Conservation (phyloP, 176 grass and related monocot species). For the Phragmites australis region DNA sequence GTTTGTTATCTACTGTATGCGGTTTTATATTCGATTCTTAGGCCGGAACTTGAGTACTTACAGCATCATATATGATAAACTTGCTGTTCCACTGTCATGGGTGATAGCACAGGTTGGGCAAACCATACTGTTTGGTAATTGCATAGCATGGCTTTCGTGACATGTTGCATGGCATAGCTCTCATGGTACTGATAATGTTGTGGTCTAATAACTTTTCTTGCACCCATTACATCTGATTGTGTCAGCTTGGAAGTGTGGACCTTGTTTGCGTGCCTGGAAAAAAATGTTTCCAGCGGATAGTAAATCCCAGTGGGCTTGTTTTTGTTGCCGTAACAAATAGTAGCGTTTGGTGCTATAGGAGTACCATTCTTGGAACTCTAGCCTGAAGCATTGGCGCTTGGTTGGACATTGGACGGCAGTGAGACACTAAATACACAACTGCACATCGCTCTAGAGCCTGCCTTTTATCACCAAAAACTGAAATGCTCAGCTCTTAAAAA, state of each 20-base stretch:
- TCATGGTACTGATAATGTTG: not conserved
- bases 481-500: no score
- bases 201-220: not conserved
- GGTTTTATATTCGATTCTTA: slow-evolving; percentile 13
- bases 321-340: not conserved
- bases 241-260: not conserved
- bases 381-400: not conserved
- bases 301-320: not conserved
- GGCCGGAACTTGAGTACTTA: not conserved
- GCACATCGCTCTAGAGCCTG: not conserved
- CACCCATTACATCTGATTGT: not conserved
- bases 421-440: no score
- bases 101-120: not conserved
- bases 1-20: not conserved
- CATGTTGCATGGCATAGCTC: not conserved
- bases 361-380: not conserved
- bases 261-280: not conserved
- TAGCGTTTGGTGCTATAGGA: not conserved
- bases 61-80: not conserved
- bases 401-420: not conserved
- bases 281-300: not conserved
- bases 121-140: not conserved
- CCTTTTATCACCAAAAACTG: not conserved
- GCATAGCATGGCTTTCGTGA: not conserved
- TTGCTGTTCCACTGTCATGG: not conserved